A percentile compares a stretch with the other conserved stretches of the same genome.
These are phyloP conservation scores for Brassica carinata DNA, from an alignment of 345 rosid genomes.

Conservation along the genomic window DNA sequence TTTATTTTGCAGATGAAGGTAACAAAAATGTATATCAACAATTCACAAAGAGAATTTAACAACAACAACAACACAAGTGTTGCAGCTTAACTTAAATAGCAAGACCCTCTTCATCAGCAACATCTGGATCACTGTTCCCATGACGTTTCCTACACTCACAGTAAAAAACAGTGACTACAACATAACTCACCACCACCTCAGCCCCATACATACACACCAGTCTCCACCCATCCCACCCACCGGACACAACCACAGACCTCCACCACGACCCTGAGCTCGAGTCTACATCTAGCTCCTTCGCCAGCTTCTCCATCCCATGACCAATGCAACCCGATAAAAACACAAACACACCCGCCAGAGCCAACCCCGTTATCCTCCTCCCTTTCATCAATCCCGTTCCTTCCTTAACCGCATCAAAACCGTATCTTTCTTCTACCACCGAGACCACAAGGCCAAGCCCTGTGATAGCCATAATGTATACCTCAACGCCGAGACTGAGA, in stretches of 20 bases:
- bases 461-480: slow-evolving; percentile 62
- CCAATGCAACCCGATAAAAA: slow-evolving; percentile 52
- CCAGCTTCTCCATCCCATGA: slow-evolving; percentile 52
- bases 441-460: slow-evolving; percentile 67
- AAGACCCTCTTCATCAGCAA: slow-evolving; percentile 4
- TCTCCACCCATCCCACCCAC: slow-evolving; percentile 46
- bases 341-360: slow-evolving; percentile 49
- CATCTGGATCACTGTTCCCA: slow-evolving; percentile 17
- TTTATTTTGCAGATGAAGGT: neutral
- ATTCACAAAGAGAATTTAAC: slow-evolving; percentile 16
- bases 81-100: slow-evolving; percentile 16
- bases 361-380: slow-evolving; percentile 59
- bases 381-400: slow-evolving; percentile 59
- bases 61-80: neutral
- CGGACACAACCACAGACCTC: slow-evolving; percentile 41
- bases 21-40: slow-evolving; percentile 11
- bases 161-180: slow-evolving; percentile 62
- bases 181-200: slow-evolving; percentile 61
- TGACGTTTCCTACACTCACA: slow-evolving; percentile 54
- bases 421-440: slow-evolving; percentile 56
- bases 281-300: slow-evolving; percentile 41
- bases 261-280: slow-evolving; percentile 36
- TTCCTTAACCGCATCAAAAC: slow-evolving; percentile 59
- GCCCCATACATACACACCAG: slow-evolving; percentile 55
- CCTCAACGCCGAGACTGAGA: slow-evolving; percentile 44